phyloP scores from a whole-genome alignment of 2,329 filamentous ascomycete species.

The Beauveria australis region DNA sequence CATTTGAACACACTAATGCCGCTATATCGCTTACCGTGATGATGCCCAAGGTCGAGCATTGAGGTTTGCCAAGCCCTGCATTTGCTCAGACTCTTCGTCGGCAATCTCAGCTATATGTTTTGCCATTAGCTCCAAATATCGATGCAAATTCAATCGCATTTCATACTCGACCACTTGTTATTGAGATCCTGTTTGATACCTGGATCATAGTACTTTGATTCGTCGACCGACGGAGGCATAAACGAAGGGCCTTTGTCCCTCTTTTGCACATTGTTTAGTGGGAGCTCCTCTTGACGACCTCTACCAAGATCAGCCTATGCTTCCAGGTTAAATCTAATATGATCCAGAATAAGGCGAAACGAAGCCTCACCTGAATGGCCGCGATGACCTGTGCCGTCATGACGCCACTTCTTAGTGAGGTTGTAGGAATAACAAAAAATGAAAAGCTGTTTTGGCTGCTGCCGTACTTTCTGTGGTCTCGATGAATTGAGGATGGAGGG shows the following conservation, averaged over 20 bases:
- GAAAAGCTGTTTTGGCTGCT: no score
- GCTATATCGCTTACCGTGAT: not conserved
- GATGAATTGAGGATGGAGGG: no score
- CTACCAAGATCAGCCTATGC: constrained; percentile 6
- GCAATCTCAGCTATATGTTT: not conserved
- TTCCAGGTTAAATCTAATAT: not conserved
- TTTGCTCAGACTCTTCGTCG: constrained; percentile 5
- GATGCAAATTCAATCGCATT: no score
- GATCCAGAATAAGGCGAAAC: not conserved
- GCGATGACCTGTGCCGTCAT: not conserved
- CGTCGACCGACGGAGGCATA: not conserved
- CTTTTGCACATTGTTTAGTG: not conserved
- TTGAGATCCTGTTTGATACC: not conserved
- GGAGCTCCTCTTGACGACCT: constrained; percentile 3
- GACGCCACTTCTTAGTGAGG: no score
- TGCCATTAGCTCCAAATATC: not conserved
- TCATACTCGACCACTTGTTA: not conserved
- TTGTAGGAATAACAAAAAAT: no score
- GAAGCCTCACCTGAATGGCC: not conserved
- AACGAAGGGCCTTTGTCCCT: not conserved
- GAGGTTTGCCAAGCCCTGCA: not conserved
- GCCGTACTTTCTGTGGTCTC: no score
- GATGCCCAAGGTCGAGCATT: constrained; percentile 6
- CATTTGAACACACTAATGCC: not conserved
- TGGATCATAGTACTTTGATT: not conserved